Evolutionary conservation across 164 flowering plant genomes (phyloP).

Genomic region (Piper longum): DNA sequence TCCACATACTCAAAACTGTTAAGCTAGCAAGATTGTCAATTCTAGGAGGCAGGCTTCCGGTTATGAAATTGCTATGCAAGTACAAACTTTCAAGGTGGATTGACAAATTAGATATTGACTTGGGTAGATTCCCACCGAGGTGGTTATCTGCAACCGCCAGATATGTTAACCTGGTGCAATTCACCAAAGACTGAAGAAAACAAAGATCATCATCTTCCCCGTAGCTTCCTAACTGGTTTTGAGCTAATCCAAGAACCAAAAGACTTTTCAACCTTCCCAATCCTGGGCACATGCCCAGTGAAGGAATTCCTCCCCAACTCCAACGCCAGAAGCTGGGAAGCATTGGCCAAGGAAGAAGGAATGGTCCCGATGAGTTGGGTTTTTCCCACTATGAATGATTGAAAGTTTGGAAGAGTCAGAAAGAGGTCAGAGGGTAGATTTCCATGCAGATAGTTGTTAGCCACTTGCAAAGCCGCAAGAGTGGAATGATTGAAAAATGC

Average conservation of each 20-base stretch:
- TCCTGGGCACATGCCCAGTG: conserved; percentile 2
- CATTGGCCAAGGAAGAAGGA: conserved; percentile 7
- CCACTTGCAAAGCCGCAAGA: conserved; percentile 12
- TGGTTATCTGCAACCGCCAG: background rate
- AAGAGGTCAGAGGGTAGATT: conserved; percentile 7
- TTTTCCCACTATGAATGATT: background rate
- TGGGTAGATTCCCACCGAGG: conserved; percentile 19
- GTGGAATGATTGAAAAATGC: conserved; percentile 41
- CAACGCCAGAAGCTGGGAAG: background rate
- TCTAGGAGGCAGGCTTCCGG: conserved; percentile 20
- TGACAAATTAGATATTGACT: conserved; percentile 18
- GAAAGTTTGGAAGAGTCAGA: conserved; percentile 18
- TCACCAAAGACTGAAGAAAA: background rate
- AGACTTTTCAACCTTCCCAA: background rate
- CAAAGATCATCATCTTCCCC: background rate
- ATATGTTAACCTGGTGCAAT: background rate
- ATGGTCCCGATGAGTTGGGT: background rate
- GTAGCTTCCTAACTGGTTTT: background rate
- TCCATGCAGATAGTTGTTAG: conserved; percentile 26
- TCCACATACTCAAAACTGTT: background rate
- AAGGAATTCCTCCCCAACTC: background rate
- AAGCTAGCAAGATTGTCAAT: conserved; percentile 22
- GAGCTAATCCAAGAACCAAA: background rate
- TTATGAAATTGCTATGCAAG: conserved; percentile 11
- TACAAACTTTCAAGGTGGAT: background rate